Evolutionary conservation across 495 filamentous ascomycete genomes (phyloP).

Genomic region (Baudoinia panamericana): DNA sequence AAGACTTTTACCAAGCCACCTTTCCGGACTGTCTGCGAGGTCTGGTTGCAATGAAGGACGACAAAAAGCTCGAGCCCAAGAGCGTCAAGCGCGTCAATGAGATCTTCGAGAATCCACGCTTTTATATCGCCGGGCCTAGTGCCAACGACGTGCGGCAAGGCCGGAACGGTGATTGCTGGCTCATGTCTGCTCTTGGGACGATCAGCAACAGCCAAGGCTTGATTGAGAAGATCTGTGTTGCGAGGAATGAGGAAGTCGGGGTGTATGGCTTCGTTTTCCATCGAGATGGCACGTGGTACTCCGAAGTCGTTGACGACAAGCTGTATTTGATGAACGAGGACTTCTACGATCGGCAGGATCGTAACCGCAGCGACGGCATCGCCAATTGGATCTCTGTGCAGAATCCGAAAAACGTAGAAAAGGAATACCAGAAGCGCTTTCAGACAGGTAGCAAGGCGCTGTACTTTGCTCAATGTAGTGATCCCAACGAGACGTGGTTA

Average conservation of each 20-base stretch:
- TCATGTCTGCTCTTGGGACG: slow-evolving; percentile 73
- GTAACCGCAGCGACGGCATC: slow-evolving; percentile 20
- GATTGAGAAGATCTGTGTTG: slow-evolving; percentile 70
- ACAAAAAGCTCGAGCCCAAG: slow-evolving; percentile 18
- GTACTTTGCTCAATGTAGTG: slow-evolving; percentile 72
- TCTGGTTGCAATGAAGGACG: slow-evolving; percentile 14
- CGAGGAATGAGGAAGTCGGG: slow-evolving; percentile 59
- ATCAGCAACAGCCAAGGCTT: slow-evolving; percentile 65
- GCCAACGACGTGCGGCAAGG: slow-evolving; percentile 76
- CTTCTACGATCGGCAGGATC: slow-evolving; percentile 57
- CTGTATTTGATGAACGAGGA: slow-evolving; percentile 71
- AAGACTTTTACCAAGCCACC: slow-evolving; percentile 54
- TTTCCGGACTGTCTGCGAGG: slow-evolving; percentile 37
- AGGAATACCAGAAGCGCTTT: slow-evolving; percentile 60
- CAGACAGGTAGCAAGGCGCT: slow-evolving; percentile 65
- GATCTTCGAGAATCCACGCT: slow-evolving; percentile 74
- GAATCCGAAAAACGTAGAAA: slow-evolving; percentile 57
- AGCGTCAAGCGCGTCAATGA: slow-evolving; percentile 38
- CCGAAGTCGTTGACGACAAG: slow-evolving; percentile 75
- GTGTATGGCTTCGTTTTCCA: slow-evolving; percentile 91
- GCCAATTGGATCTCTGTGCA: slow-evolving; percentile 54
- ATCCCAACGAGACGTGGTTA: slow-evolving; percentile 85
- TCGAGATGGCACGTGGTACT: slow-evolving; percentile 83
- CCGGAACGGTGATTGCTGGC: slow-evolving; percentile 78
- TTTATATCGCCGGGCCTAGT: slow-evolving; percentile 69